Evolutionary conservation across 371 early-diverging fungal species (phyloP).

Genomic region (Mucor sp.): DNA sequence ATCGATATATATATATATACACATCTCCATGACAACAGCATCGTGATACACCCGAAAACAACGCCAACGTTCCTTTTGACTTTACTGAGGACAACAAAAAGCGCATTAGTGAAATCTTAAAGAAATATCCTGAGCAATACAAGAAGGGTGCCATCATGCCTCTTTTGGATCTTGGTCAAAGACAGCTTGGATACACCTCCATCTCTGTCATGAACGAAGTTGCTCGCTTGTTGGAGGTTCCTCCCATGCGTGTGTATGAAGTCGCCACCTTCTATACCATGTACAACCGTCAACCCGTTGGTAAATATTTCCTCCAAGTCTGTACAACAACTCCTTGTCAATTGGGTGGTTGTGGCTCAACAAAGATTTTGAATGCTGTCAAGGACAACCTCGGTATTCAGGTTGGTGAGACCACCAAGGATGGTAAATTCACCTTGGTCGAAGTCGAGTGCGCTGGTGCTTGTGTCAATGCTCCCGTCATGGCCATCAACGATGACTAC

Average conservation of each 20-base stretch:
- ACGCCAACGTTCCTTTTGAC: slow-evolving; percentile 83
- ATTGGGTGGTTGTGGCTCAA: slow-evolving; percentile 86
- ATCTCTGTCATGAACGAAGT: slow-evolving; percentile 97
- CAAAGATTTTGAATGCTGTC: slow-evolving; percentile 86
- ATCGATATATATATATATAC: not conserved
- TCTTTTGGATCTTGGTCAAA: slow-evolving; percentile 93
- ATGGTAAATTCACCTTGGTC: slow-evolving; percentile 94
- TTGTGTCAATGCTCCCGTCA: slow-evolving; percentile 98
- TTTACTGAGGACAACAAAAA: slow-evolving; percentile 81
- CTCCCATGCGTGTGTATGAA: slow-evolving; percentile 99
- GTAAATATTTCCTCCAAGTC: slow-evolving; percentile 96
- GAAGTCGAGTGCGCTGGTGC: slow-evolving; percentile 99
- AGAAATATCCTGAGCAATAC: slow-evolving; percentile 96
- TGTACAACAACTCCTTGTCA: slow-evolving; percentile 99
- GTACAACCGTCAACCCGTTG: slow-evolving; percentile 98
- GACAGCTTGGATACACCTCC: slow-evolving; percentile 92
- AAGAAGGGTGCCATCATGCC: slow-evolving; percentile 98
- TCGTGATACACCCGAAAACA: slow-evolving; percentile 92
- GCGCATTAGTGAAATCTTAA: slow-evolving; percentile 85
- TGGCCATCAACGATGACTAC: slow-evolving; percentile 98
- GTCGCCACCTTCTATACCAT: slow-evolving; percentile 99
- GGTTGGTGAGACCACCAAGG: slow-evolving; percentile 92
- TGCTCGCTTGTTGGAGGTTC: slow-evolving; percentile 91
- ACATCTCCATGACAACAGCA: slow-evolving; percentile 52
- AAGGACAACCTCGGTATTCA: slow-evolving; percentile 87